Evolutionary conservation across 2,329 filamentous ascomycete species (phyloP), one percentile per base, ranked within the genome.

Genomic region (Penicillium capsulatum): DNA sequence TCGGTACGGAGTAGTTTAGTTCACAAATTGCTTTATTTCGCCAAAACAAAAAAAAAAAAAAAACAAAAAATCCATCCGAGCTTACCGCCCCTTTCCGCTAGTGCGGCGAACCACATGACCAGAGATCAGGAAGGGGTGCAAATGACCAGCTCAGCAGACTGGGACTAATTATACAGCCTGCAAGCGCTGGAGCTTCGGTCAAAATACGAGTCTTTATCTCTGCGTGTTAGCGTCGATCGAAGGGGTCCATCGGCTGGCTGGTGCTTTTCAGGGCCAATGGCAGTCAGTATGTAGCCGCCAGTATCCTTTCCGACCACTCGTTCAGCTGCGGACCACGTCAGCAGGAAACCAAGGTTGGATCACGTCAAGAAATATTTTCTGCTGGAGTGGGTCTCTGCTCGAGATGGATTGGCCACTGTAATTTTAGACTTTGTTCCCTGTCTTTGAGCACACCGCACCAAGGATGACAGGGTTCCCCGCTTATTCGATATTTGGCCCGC

Each of bases 351-450:
- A 34, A 34, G 17, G 17, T 34, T 24, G 20, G 32, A 34, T 24
- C 22, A 34, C n/a, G 32, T 22, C 32, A 34, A 34, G 32, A 34
- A 34, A 24, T 34, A 34, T 24, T 34, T 34, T 34, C 32, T 22
- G 32, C 32, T 34, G 32, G 15, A 22, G 32, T 34, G 32, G 20
- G 17, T 22, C 32, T 34, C 15, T 34, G 32, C 32, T 15, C 31
- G 15, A 34, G 32, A 34, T 34, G 13, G 32, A 34, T 19, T 34
- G 20, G 32, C 32, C 32, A 19, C 32, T 34, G 16, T 34, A 34
- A 34, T 34, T 22, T 34, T 19, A 22, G n/a, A 7, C 22, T 11
- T 24, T 34, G 16, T n/a, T 24, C 32, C 15, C 19, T 16, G 20
- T 22, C 32, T 24, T 26, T 34, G 32, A 34, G 22, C 7, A 24